Base-by-base conservation (phyloP, 2,329 filamentous ascomycete species). In the Alternaria sp. region DNA sequence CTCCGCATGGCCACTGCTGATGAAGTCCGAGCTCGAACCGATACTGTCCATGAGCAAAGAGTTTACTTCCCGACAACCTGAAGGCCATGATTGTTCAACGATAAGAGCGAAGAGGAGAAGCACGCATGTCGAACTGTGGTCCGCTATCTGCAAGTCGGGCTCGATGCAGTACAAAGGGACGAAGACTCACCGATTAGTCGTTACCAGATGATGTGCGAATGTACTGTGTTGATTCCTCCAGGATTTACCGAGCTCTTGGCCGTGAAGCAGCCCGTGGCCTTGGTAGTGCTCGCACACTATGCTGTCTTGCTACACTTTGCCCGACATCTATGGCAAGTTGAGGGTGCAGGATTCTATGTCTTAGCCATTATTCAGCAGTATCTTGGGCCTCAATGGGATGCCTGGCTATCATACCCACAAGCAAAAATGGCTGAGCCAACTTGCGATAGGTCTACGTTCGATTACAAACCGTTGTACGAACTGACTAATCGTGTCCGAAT, bases 261-360 rank as follows among this genome's bases (percentile, higher is more conserved):
- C 13, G 58, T 67, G 33, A 71, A 73, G 36, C 62, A 71, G 3
- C 77, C 79, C 0, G 81, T 83, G 61, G 81, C 80, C 1, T 70
- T 85, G 24, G 72, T 83, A 10, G 77, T 85, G 6, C 68, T 85
- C 23, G 82, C 81, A 5, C 79, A 84, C 62, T 84, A 83, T 50
- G 82, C 81, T 10, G 77, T 83, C 4, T 63, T 85, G 40, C 70
- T 84, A n/a, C 79, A 83, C 58, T 74, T 67, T 44, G 65, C 63
- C 4, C 52, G 53, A 44, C 48, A 45, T 10, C 46, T 67, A 40
- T 71, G 67, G 68, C 69, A 72, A 44, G 63, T 70, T 37, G 52
- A 52, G 4, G 52, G 69, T 48, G 62, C 64, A 8, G 70, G 70
- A 24, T 28, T 10, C 29, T 65, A 65, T 41, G 52, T 71, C 1